Conservation (phyloP, 148 eudicot genomes). For the Vaccinium corymbosum region DNA sequence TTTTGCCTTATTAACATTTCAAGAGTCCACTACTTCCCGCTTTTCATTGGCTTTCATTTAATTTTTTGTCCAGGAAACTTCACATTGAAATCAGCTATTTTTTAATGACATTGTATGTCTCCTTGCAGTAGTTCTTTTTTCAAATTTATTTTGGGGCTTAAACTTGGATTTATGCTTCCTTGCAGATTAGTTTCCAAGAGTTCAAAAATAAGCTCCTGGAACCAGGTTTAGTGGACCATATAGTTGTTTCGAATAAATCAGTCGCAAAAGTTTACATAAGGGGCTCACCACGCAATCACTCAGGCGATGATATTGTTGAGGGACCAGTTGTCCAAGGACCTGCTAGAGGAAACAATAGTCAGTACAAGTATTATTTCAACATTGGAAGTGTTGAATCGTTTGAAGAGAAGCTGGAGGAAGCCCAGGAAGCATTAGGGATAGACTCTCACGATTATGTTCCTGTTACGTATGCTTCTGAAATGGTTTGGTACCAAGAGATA, state of each 20-base stretch:
- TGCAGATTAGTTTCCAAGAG: conserved; percentile 97
- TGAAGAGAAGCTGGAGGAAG: conserved; percentile 91
- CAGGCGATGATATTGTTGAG: conserved; percentile 25
- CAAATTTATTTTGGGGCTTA: conserved; percentile 5
- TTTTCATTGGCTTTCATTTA: neutral
- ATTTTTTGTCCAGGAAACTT: neutral
- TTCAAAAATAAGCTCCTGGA: conserved; percentile 88
- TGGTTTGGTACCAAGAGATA: conserved; percentile 72
- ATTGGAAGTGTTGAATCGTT: conserved; percentile 82
- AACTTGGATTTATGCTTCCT: conserved; percentile 4
- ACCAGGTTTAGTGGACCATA: conserved; percentile 84
- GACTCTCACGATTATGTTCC: conserved; percentile 74
- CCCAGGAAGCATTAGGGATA: conserved; percentile 67
- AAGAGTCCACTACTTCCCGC: neutral
- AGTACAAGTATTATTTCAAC: conserved; percentile 65
- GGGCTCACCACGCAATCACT: conserved; percentile 48
- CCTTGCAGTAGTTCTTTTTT: conserved; percentile 5
- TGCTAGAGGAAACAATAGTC: conserved; percentile 41
- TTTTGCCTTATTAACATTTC: neutral
- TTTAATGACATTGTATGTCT: neutral
- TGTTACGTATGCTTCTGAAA: conserved; percentile 65
- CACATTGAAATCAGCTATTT: neutral
- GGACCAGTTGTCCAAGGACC: conserved; percentile 31
- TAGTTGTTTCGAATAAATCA: conserved; percentile 68
- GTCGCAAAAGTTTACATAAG: conserved; percentile 85